These are phyloP conservation scores for Apostasia shenzhenica DNA, from an alignment of 106 monocot species.

Conservation along the genomic window DNA sequence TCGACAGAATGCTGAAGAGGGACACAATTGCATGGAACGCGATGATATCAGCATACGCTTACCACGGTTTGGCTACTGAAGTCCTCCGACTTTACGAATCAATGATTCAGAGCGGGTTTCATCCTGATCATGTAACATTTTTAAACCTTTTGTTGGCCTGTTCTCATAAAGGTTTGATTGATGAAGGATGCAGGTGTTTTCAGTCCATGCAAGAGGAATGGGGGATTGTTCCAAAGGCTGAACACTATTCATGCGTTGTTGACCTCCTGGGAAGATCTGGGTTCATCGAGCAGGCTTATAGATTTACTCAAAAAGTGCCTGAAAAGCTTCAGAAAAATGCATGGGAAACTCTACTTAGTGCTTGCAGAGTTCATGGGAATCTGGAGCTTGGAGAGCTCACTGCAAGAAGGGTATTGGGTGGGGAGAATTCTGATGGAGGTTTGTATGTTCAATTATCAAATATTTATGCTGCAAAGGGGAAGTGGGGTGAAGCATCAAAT, in stretches of 20 bases:
- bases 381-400: conserved; percentile 42
- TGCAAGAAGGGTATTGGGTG: conserved; percentile 32
- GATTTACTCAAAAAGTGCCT: conserved; percentile 29
- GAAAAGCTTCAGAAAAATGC: conserved; percentile 33
- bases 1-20: conserved; percentile 14
- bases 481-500: conserved; percentile 38
- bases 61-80: conserved; percentile 35
- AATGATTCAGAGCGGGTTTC: conserved; percentile 31
- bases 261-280: conserved; percentile 65
- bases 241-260: conserved; percentile 55
- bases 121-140: conserved; percentile 43
- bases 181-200: conserved; percentile 41
- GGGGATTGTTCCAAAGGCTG: conserved; percentile 33
- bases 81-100: conserved; percentile 22
- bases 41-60: conserved; percentile 53
- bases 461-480: conserved; percentile 51
- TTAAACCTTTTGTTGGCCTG: conserved; percentile 36
- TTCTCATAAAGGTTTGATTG: conserved; percentile 46
- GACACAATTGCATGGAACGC: conserved; percentile 63
- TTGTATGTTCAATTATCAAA: conserved; percentile 48
- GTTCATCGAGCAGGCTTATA: conserved; percentile 26
- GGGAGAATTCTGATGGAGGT: conserved; percentile 38
- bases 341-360: conserved; percentile 65
- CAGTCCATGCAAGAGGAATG: conserved; percentile 42
- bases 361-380: conserved; percentile 40